Evolutionary conservation across 495 filamentous ascomycete species (phyloP).

Genomic region (Aspergillus biplanus): DNA sequence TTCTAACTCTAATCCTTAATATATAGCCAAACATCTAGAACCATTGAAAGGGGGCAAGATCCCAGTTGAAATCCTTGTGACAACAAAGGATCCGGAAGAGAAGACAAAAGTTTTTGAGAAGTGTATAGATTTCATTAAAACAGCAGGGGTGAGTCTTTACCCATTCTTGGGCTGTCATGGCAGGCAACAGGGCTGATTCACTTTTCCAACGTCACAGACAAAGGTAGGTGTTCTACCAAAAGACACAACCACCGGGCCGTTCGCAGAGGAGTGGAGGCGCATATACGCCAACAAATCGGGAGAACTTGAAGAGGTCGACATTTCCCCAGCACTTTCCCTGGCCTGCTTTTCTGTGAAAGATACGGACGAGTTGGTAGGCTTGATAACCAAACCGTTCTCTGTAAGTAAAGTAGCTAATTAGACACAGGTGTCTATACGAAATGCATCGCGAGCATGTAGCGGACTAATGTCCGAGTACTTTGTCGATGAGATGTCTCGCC

Average conservation of each 20-base stretch:
- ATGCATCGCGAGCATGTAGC: constrained; percentile 88
- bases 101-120: constrained; percentile 86
- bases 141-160: constrained; percentile 68
- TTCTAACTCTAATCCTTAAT: not conserved
- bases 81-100: constrained; percentile 84
- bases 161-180: not conserved
- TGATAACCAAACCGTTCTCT: not conserved
- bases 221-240: constrained; percentile 87
- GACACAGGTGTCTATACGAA: constrained; percentile 78
- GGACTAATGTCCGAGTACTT: constrained; percentile 93
- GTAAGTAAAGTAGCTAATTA: constrained; percentile 11
- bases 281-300: constrained; percentile 72
- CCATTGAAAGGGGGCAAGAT: constrained; percentile 89
- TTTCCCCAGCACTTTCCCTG: constrained; percentile 75
- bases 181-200: not conserved
- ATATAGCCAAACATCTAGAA: constrained; percentile 86
- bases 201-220: constrained; percentile 53
- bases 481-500: constrained; percentile 93
- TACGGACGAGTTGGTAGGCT: constrained; percentile 79
- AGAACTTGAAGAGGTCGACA: constrained; percentile 88
- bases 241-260: constrained; percentile 81
- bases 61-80: constrained; percentile 84
- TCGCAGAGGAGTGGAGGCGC: constrained; percentile 95
- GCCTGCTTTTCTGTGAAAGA: constrained; percentile 94
- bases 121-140: constrained; percentile 82